Evolutionary conservation across 2,329 filamentous ascomycete genomes (phyloP).

Genomic region (Hymenoscyphus repandus): DNA sequence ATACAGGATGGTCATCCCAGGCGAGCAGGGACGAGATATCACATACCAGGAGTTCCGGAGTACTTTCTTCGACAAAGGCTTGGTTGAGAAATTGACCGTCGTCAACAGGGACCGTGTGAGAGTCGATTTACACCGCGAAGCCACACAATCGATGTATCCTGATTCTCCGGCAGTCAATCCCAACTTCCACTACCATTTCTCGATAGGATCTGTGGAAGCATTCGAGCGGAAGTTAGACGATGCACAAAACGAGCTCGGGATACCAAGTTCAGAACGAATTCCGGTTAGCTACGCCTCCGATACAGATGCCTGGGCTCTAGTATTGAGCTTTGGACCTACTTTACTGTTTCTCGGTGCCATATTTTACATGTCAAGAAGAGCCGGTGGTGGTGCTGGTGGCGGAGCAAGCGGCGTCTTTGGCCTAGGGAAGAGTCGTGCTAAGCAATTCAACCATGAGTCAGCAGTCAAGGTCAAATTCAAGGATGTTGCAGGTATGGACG

Average conservation of each 20-base stretch:
- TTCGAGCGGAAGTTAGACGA: constrained; percentile 87
- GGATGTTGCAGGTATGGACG: constrained; percentile 96
- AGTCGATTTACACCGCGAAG: constrained; percentile 74
- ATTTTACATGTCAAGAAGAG: constrained; percentile 72
- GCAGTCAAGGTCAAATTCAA: constrained; percentile 95
- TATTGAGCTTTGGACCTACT: constrained; percentile 79
- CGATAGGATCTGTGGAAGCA: constrained; percentile 87
- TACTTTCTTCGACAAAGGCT: constrained; percentile 90
- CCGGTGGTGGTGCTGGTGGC: constrained; percentile 60
- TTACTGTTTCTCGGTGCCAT: constrained; percentile 79
- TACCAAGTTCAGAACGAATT: constrained; percentile 83
- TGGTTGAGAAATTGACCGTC: constrained; percentile 87
- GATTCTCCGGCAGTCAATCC: constrained; percentile 65
- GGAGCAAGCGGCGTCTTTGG: constrained; percentile 81
- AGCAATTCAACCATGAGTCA: constrained; percentile 95
- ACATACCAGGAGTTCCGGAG: constrained; percentile 96
- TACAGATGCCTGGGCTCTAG: constrained; percentile 62
- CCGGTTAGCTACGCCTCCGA: constrained; percentile 84
- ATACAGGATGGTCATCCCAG: constrained; percentile 60
- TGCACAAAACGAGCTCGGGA: constrained; percentile 80
- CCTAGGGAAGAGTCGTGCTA: constrained; percentile 92
- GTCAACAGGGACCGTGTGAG: constrained; percentile 73
- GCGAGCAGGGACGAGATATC: constrained; percentile 69
- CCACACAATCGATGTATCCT: constrained; percentile 65
- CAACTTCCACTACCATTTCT: constrained; percentile 85